A percentile compares a stretch with the other conserved stretches of the same genome.
Evolutionary conservation across 2,329 filamentous ascomycete species (phyloP).

Genomic region (Torrubiellomyces zombiae): DNA sequence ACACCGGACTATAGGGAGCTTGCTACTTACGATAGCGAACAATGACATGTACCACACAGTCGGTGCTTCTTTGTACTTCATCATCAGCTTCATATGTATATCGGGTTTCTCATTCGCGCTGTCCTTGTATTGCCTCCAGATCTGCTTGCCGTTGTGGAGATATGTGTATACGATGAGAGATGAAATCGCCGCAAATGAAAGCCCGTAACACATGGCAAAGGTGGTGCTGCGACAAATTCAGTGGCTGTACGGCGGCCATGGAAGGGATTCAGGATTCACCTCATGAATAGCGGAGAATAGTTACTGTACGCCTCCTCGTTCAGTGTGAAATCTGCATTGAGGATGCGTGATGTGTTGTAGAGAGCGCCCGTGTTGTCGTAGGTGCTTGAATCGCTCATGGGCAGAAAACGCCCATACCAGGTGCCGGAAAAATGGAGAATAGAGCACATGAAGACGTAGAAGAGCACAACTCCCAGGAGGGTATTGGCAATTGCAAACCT

Average conservation of each 20-base stretch:
- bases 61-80: conserved; percentile 44
- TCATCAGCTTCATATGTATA: conserved; percentile 48
- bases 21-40: conserved; percentile 31
- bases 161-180: conserved; percentile 52
- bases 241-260: not conserved
- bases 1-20: not conserved
- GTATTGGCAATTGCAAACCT: conserved; percentile 60
- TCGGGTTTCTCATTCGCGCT: conserved; percentile 44
- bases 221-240: conserved; percentile 36
- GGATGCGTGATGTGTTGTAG: conserved; percentile 49
- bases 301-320: conserved; percentile 45
- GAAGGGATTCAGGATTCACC: conserved; percentile 14
- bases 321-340: conserved; percentile 44
- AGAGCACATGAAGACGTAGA: conserved; percentile 43
- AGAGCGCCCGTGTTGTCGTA: conserved; percentile 51
- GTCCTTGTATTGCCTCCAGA: conserved; percentile 45
- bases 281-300: conserved; percentile 53
- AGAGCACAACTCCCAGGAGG: conserved; percentile 46
- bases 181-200: conserved; percentile 56
- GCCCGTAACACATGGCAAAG: conserved; percentile 51
- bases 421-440: conserved; percentile 47
- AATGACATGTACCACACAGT: conserved; percentile 47
- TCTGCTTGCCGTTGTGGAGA: conserved; percentile 49
- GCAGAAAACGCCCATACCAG: conserved; percentile 49
- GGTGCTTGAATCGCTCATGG: conserved; percentile 52